Evolutionary conservation across 2,329 filamentous ascomycete genomes (phyloP), one percentile per base, ranked within the genome.

Genomic region (Diaporthe australafricana): DNA sequence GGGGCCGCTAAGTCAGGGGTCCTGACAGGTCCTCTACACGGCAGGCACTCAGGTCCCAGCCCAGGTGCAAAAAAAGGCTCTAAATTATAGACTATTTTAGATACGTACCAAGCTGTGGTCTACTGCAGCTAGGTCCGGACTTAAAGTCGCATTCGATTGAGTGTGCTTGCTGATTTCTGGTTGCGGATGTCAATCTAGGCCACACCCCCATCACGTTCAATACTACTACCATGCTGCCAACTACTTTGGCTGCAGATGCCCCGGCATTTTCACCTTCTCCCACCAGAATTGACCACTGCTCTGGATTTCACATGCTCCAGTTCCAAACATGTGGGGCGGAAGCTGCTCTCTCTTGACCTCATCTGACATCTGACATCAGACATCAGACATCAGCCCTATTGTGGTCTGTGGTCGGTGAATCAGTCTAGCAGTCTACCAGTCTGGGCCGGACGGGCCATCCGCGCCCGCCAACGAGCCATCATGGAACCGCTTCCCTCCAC

Each of bases 361-460:
- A 56, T 62, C 25, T 56, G 67, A 48, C 30, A 66, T 56, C 35
- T 63, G 45, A 42, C 32, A 35, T n/a, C n/a, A n/a, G n/a, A n/a
- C n/a, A 65, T 60, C 72, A 68, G 55, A 68, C 68, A 60, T 69
- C 55, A 68, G 71, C 50, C 47, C 30, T n/a, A 55, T 9, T 65
- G 45, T 65, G 35, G 55, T 42, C 55, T 42, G 60, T 62, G 56
- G 42, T 48, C 30, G 8, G 38, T 50, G 38, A 52, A 69, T 16
- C 32, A 47, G 42, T 32, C 42, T 75, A 53, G 67, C 73, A 72
- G 76, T 74, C 75, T 77, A 32, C 32, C 47, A 50, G 35, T 38
- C 45, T 45, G 22, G 50, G 25, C 17, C 68, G 47, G 53, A n/a
- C 45, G 38, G 67, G 22, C 62, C 42, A 48, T 50, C 38, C 38